Percentiles rank a stretch among this genome's conserved stretches.
Evolutionary conservation across 306 rosid genomes (phyloP).

Genomic region (Castanospermum australe): DNA sequence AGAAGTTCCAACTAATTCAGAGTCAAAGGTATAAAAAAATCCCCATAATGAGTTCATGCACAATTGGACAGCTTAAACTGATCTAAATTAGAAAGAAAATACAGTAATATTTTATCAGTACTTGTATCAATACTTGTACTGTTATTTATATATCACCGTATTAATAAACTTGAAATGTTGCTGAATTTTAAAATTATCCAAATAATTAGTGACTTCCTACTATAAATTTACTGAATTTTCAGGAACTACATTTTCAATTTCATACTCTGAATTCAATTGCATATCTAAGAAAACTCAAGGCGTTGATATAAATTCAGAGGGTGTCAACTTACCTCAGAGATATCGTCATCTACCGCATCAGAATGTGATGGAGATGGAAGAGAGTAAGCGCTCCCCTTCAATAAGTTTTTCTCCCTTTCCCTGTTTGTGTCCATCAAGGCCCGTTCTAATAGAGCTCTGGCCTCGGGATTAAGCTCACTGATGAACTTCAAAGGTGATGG

Average conservation of each 20-base stretch:
- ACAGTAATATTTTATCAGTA: too few species aligned
- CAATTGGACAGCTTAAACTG: not conserved
- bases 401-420: constrained; percentile 83
- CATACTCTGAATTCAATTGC: not conserved
- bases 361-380: constrained; percentile 70
- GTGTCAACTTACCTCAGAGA: constrained; percentile 68
- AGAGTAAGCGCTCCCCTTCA: constrained; percentile 63
- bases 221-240: not conserved
- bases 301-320: not conserved
- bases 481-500: constrained; percentile 93
- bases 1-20: not conserved
- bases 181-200: not conserved
- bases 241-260: not conserved
- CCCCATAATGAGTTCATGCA: not conserved
- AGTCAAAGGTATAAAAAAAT: not conserved
- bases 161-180: not conserved
- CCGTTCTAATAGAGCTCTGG: constrained; percentile 74
- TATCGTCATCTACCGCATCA: constrained; percentile 56
- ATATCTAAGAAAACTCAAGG: not conserved
- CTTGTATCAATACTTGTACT: too few species aligned
- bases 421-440: constrained; percentile 85
- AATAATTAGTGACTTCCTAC: not conserved
- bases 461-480: constrained; percentile 84
- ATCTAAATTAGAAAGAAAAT: not conserved
- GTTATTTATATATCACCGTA: too few species aligned